Evolutionary conservation across 2,329 filamentous ascomycete genomes (phyloP).

Genomic region (Pseudogymnoascus sp.): DNA sequence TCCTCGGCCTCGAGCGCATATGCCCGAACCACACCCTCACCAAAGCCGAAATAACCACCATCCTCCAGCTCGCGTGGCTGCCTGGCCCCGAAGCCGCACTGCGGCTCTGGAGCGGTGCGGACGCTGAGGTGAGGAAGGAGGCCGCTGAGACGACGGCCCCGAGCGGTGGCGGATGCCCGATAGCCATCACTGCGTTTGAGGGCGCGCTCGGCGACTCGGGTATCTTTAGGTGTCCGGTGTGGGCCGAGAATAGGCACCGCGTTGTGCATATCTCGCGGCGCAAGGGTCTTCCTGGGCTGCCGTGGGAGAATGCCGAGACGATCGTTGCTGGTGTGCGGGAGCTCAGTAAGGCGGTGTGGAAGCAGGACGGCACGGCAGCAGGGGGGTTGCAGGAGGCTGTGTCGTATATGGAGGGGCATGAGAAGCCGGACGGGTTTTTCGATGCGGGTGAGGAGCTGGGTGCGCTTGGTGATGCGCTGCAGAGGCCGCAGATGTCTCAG

Average conservation of each 20-base stretch:
- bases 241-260: neutral
- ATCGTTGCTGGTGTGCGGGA: neutral
- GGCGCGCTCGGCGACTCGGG: neutral
- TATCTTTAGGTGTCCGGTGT: neutral
- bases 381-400: neutral
- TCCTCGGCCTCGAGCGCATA: constrained; percentile 39
- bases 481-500: neutral
- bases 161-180: neutral
- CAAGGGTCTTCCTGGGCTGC: neutral
- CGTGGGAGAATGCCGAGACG: constrained; percentile 3
- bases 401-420: neutral
- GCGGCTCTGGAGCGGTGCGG: constrained; percentile 43
- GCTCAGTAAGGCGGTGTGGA: neutral
- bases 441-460: neutral
- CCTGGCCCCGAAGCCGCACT: constrained; percentile 56
- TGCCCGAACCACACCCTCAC: constrained; percentile 37
- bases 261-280: neutral
- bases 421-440: neutral
- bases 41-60: constrained; percentile 49
- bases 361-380: neutral
- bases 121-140: constrained; percentile 15
- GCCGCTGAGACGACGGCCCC: neutral
- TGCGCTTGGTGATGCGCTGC: neutral
- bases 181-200: neutral
- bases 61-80: constrained; percentile 57